Evolutionary conservation across 495 filamentous ascomycete genomes (phyloP).

Genomic region (Choiromyces venosus): DNA sequence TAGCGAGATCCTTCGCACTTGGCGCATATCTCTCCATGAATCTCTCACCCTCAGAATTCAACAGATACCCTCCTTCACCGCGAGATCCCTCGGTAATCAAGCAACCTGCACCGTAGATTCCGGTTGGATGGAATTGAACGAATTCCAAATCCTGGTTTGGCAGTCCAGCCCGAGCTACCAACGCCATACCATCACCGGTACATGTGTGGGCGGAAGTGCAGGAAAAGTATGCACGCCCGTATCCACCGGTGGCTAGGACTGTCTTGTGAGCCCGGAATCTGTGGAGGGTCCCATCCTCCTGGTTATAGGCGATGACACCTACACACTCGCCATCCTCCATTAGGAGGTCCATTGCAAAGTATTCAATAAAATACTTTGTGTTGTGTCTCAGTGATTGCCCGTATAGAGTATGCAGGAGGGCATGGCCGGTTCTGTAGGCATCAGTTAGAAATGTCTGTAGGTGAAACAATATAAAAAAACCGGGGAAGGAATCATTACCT

Average conservation of each 20-base stretch:
- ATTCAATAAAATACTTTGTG: slow-evolving; percentile 99
- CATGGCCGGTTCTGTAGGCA: slow-evolving; percentile 74
- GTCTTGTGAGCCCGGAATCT: slow-evolving; percentile 93
- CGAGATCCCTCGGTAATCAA: slow-evolving; percentile 97
- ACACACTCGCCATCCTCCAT: slow-evolving; percentile 96
- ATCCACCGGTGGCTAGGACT: slow-evolving; percentile 90
- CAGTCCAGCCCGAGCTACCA: slow-evolving; percentile 95
- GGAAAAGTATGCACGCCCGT: slow-evolving; percentile 94
- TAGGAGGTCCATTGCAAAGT: slow-evolving; percentile 90
- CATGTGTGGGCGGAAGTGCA: slow-evolving; percentile 97
- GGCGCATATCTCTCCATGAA: slow-evolving; percentile 99
- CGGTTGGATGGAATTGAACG: slow-evolving; percentile 98
- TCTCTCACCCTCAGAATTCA: slow-evolving; percentile 93
- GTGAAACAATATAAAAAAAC: background rate
- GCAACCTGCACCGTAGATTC: slow-evolving; percentile 98
- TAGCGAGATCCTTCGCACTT: slow-evolving; percentile 92
- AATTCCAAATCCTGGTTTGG: slow-evolving; percentile 99
- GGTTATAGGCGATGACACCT: slow-evolving; percentile 93
- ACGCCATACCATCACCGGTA: slow-evolving; percentile 97
- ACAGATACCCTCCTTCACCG: slow-evolving; percentile 95
- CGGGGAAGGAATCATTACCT: slow-evolving; percentile 29
- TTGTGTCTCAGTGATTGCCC: slow-evolving; percentile 95
- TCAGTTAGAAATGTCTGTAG: slow-evolving; percentile 17
- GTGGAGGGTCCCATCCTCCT: slow-evolving; percentile 96
- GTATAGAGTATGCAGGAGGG: slow-evolving; percentile 94